Conservation (phyloP, 1,284 basidiomycete species). For the Ceratobasidium sp. region DNA sequence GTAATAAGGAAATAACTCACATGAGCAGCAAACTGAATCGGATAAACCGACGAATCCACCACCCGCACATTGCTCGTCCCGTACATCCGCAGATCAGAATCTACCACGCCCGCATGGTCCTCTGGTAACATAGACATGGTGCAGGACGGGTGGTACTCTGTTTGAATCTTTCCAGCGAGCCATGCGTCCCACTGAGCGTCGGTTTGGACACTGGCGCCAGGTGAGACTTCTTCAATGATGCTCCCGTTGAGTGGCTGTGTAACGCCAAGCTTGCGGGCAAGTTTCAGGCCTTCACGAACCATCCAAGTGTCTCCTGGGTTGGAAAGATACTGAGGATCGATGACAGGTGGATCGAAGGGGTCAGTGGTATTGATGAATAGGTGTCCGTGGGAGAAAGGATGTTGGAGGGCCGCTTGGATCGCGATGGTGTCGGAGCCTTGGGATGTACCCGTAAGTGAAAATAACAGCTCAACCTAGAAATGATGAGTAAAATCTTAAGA, state of each 20-base stretch:
- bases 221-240: slow-evolving; percentile 52
- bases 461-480: slow-evolving; percentile 68
- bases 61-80: slow-evolving; percentile 63
- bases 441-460: slow-evolving; percentile 60
- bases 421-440: slow-evolving; percentile 49
- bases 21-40: slow-evolving; percentile 60
- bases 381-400: slow-evolving; percentile 59
- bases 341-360: slow-evolving; percentile 61
- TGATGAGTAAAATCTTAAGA: slow-evolving; percentile 49
- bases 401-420: slow-evolving; percentile 72
- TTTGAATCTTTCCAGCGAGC: slow-evolving; percentile 46
- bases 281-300: slow-evolving; percentile 64
- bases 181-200: slow-evolving; percentile 59
- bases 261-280: slow-evolving; percentile 56
- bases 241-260: slow-evolving; percentile 52
- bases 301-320: slow-evolving; percentile 62
- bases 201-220: slow-evolving; percentile 52
- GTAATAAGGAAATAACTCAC: slow-evolving; percentile 46
- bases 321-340: slow-evolving; percentile 67
- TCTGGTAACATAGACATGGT: slow-evolving; percentile 70
- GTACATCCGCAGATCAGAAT: slow-evolving; percentile 66
- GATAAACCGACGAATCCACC: slow-evolving; percentile 61
- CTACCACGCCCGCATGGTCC: slow-evolving; percentile 68
- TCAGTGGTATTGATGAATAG: slow-evolving; percentile 60
- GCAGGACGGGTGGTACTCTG: slow-evolving; percentile 62